A percentile compares a stretch with the other conserved stretches of the same genome.
Evolutionary conservation across 371 early-diverging fungal genomes (phyloP).

Genomic region (Neoconidiobolus thromboides): DNA sequence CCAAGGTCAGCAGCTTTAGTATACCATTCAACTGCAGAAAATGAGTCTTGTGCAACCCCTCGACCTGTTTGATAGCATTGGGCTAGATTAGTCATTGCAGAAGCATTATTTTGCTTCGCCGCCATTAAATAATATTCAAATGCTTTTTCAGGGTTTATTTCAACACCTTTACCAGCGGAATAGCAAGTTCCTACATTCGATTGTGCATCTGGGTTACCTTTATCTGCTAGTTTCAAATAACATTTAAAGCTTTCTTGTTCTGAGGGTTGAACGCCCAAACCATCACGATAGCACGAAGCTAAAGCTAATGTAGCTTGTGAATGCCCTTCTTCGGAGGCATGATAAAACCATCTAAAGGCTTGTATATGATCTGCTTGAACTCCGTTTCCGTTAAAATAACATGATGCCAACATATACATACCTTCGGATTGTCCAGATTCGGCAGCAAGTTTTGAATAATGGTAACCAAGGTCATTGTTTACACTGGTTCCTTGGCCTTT

Average conservation of each 20-base stretch:
- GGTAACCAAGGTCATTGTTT: conserved; percentile 31
- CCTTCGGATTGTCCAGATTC: conserved; percentile 42
- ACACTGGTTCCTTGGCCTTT: conserved; percentile 38
- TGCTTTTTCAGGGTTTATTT: conserved; percentile 24
- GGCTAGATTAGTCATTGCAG: conserved; percentile 29
- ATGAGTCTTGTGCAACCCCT: conserved; percentile 21
- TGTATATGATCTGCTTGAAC: conserved; percentile 22
- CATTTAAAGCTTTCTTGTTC: conserved; percentile 30
- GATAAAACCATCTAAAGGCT: conserved; percentile 44
- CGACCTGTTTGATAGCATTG: conserved; percentile 57
- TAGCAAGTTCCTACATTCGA: conserved; percentile 53
- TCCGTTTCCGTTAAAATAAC: conserved; percentile 62
- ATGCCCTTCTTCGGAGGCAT: conserved; percentile 37
- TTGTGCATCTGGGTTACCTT: conserved; percentile 50
- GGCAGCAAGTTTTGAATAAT: conserved; percentile 19
- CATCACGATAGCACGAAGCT: conserved; percentile 55
- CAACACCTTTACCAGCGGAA: conserved; percentile 44
- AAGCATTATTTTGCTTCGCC: conserved; percentile 14
- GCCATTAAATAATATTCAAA: conserved; percentile 46
- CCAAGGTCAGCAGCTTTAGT: conserved; percentile 4
- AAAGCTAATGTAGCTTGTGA: conserved; percentile 39
- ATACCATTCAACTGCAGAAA: conserved; percentile 41
- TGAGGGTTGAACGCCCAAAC: conserved; percentile 35
- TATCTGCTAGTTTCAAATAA: conserved; percentile 40
- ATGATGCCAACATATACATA: conserved; percentile 52